Evolutionary conservation across 495 filamentous ascomycete genomes (phyloP).

Genomic region (Chaetomium tenue): DNA sequence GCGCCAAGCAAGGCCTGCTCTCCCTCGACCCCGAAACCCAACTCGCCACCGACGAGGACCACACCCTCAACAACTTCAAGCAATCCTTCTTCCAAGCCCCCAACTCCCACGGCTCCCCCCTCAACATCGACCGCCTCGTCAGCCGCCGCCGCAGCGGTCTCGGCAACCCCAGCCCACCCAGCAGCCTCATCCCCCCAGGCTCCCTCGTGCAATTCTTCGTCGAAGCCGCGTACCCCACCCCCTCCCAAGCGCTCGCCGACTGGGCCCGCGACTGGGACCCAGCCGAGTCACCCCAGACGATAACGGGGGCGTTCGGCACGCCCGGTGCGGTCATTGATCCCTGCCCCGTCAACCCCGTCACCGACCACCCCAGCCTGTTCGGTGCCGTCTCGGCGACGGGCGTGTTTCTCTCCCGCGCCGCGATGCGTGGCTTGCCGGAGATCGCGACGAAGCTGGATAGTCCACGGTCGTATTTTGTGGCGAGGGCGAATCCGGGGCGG

Average conservation of each 20-base stretch:
- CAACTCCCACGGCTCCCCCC: not conserved
- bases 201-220: conserved; percentile 52
- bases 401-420: conserved; percentile 34
- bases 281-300: not conserved
- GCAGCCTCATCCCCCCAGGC: conserved; percentile 29
- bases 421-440: not conserved
- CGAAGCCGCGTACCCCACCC: conserved; percentile 26
- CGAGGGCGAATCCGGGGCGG: not conserved
- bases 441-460: conserved; percentile 44
- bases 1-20: conserved; percentile 76
- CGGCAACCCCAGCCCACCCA: too few relatives aligned
- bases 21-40: conserved; percentile 72
- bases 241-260: too few relatives aligned
- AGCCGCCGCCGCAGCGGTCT: not conserved
- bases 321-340: not conserved
- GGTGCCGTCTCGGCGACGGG: conserved; percentile 44
- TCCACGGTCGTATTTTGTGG: conserved; percentile 32
- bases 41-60: conserved; percentile 32
- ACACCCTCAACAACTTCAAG: conserved; percentile 36
- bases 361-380: conserved; percentile 33
- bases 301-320: conserved; percentile 15
- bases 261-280: not conserved
- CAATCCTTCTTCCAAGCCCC: conserved; percentile 26
- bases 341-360: not conserved
- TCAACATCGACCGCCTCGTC: conserved; percentile 34